Evolutionary conservation across 1,284 basidiomycete species (phyloP).

Genomic region (Ganoderma multipileum): DNA sequence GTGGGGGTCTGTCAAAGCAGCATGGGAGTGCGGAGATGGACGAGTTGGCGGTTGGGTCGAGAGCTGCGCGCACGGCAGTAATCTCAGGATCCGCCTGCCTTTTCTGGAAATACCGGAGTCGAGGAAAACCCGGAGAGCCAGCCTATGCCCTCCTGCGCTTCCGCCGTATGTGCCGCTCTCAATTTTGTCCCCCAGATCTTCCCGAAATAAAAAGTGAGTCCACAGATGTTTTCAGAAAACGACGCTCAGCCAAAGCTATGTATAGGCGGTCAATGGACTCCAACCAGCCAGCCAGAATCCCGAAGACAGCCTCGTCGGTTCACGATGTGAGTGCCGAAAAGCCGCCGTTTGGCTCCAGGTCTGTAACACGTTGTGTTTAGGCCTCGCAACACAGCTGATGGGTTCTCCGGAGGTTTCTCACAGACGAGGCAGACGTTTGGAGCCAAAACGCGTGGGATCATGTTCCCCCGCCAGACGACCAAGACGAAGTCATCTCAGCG

Average conservation of each 20-base stretch:
- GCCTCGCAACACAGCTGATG: background rate
- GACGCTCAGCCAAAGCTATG: background rate
- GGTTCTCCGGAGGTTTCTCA: conserved; percentile 58
- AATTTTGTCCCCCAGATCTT: background rate
- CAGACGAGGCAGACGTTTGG: conserved; percentile 70
- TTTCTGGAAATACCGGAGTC: conserved; percentile 22
- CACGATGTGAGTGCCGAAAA: conserved; percentile 62
- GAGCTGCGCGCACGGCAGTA: conserved; percentile 16
- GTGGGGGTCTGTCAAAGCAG: conserved; percentile 4
- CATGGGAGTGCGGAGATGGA: conserved; percentile 3
- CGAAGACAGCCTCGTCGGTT: conserved; percentile 61
- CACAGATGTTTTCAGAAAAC: background rate
- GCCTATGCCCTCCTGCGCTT: background rate
- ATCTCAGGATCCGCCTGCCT: conserved; percentile 15
- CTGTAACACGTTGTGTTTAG: conserved; percentile 16
- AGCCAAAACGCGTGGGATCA: conserved; percentile 89
- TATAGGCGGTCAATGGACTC: background rate
- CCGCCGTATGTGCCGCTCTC: background rate
- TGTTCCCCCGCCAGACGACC: conserved; percentile 84
- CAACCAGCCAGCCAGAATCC: conserved; percentile 9
- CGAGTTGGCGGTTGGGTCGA: conserved; percentile 17
- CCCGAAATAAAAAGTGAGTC: background rate
- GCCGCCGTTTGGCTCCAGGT: conserved; percentile 79
- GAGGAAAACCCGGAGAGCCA: conserved; percentile 11
- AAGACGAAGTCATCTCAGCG: conserved; percentile 69